Percentiles rank a stretch among this genome's conserved stretches.
phyloP scores from a whole-genome alignment of 2,329 filamentous ascomycete species.

The Dactylonectria macrodidyma region DNA sequence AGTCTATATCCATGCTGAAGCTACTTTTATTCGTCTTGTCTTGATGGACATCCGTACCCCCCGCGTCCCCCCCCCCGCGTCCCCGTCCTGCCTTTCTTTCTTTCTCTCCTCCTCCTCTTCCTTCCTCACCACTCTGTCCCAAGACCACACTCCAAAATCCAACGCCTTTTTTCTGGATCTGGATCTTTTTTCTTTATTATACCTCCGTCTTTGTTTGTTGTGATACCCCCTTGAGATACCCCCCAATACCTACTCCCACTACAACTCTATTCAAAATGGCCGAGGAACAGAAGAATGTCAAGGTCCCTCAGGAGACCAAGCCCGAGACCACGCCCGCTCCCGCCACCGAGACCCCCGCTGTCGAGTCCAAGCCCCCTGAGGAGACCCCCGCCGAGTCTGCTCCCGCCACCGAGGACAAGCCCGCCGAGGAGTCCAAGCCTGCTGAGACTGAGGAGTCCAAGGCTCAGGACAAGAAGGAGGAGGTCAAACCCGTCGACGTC shows the following conservation, averaged over 20 bases:
- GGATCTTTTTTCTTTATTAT: too few relatives aligned
- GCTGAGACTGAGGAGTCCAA: constrained; percentile 58
- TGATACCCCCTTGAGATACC: not conserved
- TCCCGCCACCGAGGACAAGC: constrained; percentile 58
- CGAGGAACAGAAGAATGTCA: constrained; percentile 80
- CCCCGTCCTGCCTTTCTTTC: too few relatives aligned
- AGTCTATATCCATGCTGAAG: not conserved
- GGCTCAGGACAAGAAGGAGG: constrained; percentile 62
- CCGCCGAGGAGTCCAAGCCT: constrained; percentile 61
- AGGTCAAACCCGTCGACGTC: constrained; percentile 78
- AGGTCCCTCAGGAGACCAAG: constrained; percentile 69
- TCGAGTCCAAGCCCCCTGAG: constrained; percentile 56
- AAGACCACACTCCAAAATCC: too few relatives aligned
- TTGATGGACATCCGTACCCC: not conserved
- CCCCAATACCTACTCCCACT: not conserved
- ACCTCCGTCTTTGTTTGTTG: too few relatives aligned
- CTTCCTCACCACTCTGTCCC: not conserved
- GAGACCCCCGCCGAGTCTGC: constrained; percentile 54
- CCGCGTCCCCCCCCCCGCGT: too few relatives aligned
- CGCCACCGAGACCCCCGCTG: constrained; percentile 51
- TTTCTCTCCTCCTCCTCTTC: not conserved
- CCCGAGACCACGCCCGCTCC: constrained; percentile 54
- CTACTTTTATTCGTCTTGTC: not conserved
- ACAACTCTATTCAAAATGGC: constrained; percentile 71
- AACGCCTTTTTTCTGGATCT: too few relatives aligned